Base-by-base conservation (phyloP, 2,329 filamentous ascomycete species). In the Talaromyces sp. region DNA sequence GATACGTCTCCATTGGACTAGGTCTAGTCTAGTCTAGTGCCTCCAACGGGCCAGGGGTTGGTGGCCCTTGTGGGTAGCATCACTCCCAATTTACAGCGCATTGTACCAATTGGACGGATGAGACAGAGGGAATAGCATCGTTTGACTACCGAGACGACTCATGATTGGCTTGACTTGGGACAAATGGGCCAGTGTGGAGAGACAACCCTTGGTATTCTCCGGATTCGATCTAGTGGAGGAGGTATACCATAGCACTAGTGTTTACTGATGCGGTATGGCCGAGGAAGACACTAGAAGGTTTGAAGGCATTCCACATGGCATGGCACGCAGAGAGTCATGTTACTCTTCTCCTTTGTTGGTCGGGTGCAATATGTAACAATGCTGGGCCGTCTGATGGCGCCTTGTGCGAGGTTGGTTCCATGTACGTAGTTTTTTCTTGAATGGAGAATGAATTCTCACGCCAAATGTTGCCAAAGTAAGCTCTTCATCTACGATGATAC, bases 201-300 rank as follows among this genome's bases (percentile, higher is more conserved):
- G 33, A 19, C 13, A 8, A 52, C 49, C 49, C 49, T 33, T 57
- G 13, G 27, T 43, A 43, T 19, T 59, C 56, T 45, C 39, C 22
- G n/a, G 19, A 43, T 59, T 45, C 37, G 39, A 27, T 19, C 37
- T 41, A 45, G 37, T 16, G 24, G 56, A 27, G n/a, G 8, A 22
- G 33, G 39, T n/a, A 57, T 8, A 27, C 27, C 7, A 31, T n/a
- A 58, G 35, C 33, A 7, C 33, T 37, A 13, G 10, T 27, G 14
- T 58, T 39, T 58, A 58, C 56, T 16, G 16, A 45, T 59, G 13
- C 5, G 39, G 56, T 41, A 59, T 59, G 37, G 56, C 19, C 39
- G 37, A 59, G 37, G 56, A 59, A 59, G 22, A 59, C n/a, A 9
- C 56, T 59, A 59, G 56, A 59, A 59, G 56, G 6, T n/a, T 45